Base-by-base conservation (phyloP, 2,329 filamentous ascomycete species). In the Epichloe sibirici region DNA sequence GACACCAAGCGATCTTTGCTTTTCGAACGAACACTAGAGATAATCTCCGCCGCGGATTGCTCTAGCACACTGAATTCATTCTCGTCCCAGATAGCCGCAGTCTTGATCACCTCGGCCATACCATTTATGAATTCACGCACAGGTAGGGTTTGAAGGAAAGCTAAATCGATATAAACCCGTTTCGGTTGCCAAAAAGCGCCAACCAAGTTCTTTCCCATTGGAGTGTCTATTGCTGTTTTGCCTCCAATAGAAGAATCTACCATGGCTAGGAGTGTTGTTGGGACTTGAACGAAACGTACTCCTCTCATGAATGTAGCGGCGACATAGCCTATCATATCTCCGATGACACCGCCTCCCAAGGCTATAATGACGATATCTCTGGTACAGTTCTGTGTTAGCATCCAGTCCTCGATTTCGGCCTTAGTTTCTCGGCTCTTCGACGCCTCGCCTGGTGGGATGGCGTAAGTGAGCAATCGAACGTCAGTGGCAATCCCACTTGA, bases 231-330 rank as follows among this genome's bases (percentile, higher is more conserved):
- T 53, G 93, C 93, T 9, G 93, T 98, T 76, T 98, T 98, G 57
- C 93, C 93, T 56, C 93, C 93, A 65, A 98, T 97, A 39, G 90
- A 95, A 45, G 91, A 97, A 70, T 98, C 93, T 43, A 98, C 93
- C 93, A 98, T 98, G 57, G 93, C 83, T 51, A 98, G 77, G 53
- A 98, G 75, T 0, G 90, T 95, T 9, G 93, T 98, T 1, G 93
- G 93, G 46, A 98, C 90, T 70, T 98, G 93, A 43, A 96, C 90
- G 66, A 95, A 95, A 59, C 88, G 88, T 57, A 98, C 85, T 52
- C 93, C 93, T 60, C 93, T 85, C 93, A 98, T 98, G 72, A 97
- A 98, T 39, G 93, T 98, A 40, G 93, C 90, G 23, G 93, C 93
- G 49, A 97, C 90, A 66, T 95, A 98, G 50, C 93, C 93, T 57